Conservation (phyloP, 2,329 filamentous ascomycete genomes). For the Fusarium goolgardi region DNA sequence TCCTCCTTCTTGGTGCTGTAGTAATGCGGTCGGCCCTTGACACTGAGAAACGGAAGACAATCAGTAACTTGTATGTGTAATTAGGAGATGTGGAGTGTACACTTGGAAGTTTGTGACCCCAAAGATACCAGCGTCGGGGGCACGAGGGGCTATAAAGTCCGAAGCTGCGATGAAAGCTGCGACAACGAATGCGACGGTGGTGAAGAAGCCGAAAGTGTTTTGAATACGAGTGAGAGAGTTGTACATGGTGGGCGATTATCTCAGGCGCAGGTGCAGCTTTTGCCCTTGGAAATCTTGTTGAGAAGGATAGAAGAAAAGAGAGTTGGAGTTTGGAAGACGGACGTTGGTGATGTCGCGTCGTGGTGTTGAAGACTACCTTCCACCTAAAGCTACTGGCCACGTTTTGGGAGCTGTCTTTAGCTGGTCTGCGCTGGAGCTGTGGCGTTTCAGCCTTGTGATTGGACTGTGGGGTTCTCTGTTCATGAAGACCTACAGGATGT, state of each 20-base stretch:
- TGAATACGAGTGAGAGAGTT: conserved; percentile 86
- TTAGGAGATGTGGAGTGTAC: conserved; percentile 61
- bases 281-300: conserved; percentile 11
- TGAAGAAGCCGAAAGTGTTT: conserved; percentile 98
- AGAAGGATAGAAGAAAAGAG: conserved; percentile 8
- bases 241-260: conserved; percentile 74
- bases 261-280: conserved; percentile 32
- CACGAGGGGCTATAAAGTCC: conserved; percentile 76
- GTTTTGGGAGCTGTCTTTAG: conserved; percentile 41
- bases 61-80: conserved; percentile 9
- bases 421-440: conserved; percentile 29
- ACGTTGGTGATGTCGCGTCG: conserved; percentile 34
- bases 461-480: conserved; percentile 22
- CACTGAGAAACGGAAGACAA: conserved; percentile 60
- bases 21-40: conserved; percentile 94
- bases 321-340: conserved; percentile 10
- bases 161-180: conserved; percentile 84
- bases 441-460: conserved; percentile 44
- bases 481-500: background rate
- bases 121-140: conserved; percentile 70
- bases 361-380: conserved; percentile 28
- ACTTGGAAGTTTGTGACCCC: conserved; percentile 84
- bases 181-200: conserved; percentile 87
- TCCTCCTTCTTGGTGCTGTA: conserved; percentile 93
- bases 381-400: conserved; percentile 33